Base-by-base conservation (phyloP, 208 protist genomes). In the Strigomonas galati region DNA sequence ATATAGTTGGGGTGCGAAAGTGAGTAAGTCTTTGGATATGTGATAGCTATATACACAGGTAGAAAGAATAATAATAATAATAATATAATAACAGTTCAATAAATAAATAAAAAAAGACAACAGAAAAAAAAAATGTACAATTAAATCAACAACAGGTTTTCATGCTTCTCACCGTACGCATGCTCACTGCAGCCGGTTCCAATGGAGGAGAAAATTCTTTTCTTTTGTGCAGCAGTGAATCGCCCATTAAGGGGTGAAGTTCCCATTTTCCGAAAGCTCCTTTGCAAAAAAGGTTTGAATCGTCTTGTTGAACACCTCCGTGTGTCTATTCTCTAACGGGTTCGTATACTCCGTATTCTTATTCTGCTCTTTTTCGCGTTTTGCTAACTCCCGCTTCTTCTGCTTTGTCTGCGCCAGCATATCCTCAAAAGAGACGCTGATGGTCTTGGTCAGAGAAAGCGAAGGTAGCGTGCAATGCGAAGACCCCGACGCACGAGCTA, bases 241-340 rank as follows among this genome's bases (percentile, higher is more conserved):
- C n/a, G n/a, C n/a, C n/a, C n/a, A n/a, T n/a, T n/a, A n/a, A n/a
- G n/a, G n/a, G n/a, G n/a, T n/a, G n/a, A n/a, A n/a, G n/a, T n/a
- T n/a, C n/a, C n/a, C n/a, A n/a, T n/a, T n/a, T n/a, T n/a, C n/a
- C 5, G 28, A 59, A 5, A 46, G 30, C 14, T 63, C 37, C 12
- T 37, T 10, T 24, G 58, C 10, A 48, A 84, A 84, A 32, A 84
- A 84, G 0, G 78, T 62, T 19, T 67, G 58, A 15, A 81, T 21
- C 7, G 79, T 84, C 6, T 71, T 69, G 48, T 79, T 46, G 19
- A 84, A 71, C 3, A 74, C 64, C 19, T 65, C 64, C 28, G 66
- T 43, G 46, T 80, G 62, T 24, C 77, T 77, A 62, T 75, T 71
- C 48, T 49, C 62, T 28, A 9, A n/a, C 26, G 30, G 14, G 30